Evolutionary conservation across 2,329 filamentous ascomycete genomes (phyloP).

Genomic region (Fusarium phyllophilum): DNA sequence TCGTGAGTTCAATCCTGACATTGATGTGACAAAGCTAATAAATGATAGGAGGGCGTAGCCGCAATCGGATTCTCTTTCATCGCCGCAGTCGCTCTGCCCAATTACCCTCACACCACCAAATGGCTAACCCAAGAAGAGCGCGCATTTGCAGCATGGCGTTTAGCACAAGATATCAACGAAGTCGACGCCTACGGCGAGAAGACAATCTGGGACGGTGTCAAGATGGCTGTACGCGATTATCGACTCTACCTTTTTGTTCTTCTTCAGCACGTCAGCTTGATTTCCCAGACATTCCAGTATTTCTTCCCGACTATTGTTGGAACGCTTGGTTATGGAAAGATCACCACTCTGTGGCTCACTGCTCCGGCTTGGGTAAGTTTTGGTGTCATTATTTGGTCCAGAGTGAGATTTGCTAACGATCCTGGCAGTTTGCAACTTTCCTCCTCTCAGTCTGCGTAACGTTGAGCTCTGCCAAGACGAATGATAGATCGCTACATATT

Average conservation of each 20-base stretch:
- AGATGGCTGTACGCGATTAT: slow-evolving; percentile 59
- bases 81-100: slow-evolving; percentile 55
- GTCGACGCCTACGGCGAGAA: slow-evolving; percentile 52
- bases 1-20: slow-evolving; percentile 46
- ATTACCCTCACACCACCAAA: slow-evolving; percentile 63
- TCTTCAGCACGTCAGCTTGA: slow-evolving; percentile 62
- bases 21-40: neutral
- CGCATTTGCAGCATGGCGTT: slow-evolving; percentile 62
- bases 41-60: slow-evolving; percentile 49
- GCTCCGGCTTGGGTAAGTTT: slow-evolving; percentile 64
- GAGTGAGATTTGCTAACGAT: too few species aligned
- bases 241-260: slow-evolving; percentile 64
- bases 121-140: slow-evolving; percentile 64
- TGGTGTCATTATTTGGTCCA: too few species aligned
- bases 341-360: slow-evolving; percentile 66
- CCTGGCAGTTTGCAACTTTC: slow-evolving; percentile 64
- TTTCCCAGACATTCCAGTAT: slow-evolving; percentile 69
- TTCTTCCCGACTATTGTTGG: slow-evolving; percentile 73
- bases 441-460: slow-evolving; percentile 64
- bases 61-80: slow-evolving; percentile 52
- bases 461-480: slow-evolving; percentile 62
- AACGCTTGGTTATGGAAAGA: slow-evolving; percentile 66
- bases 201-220: slow-evolving; percentile 57
- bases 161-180: slow-evolving; percentile 60
- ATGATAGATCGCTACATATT: slow-evolving; percentile 68